Evolutionary conservation across 305 asterid species (phyloP), one percentile per base, ranked within the genome.

Genomic region (Euphrasia arctica): DNA sequence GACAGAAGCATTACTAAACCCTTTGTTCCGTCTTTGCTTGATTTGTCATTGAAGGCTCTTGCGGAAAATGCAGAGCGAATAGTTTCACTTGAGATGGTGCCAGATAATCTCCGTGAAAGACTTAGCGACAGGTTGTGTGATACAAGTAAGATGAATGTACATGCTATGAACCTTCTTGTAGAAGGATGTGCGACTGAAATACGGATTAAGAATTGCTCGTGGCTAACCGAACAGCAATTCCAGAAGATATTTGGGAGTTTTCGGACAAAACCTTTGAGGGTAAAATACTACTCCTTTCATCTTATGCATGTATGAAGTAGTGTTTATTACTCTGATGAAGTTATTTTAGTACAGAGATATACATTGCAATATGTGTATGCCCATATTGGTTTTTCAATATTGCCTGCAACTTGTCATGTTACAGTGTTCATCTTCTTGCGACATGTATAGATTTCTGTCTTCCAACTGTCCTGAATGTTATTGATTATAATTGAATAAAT

Each of bases 121-220:
- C 75, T 91, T 63, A 62, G 77, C 63, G 80, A 86, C 50, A 41
- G 73, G 69, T 65, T 91, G 72, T 88, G 96, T 64, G 82, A 84
- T 79, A 74, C 28, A 18, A 62, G 95, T 51, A 81, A 72, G 71
- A 88, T 91, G 88, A 75, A 77, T 45, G 58, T 57, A 1, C 70
- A 51, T 58, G 61, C 79, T 62, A 62, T 91, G 72, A 62, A 82
- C 51, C 85, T 86, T 68, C 76, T 91, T 54, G 70, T 81, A 39
- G 65, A 77, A 74, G 88, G 89, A 75, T 73, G 82, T 55, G 95
- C 97, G 58, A 81, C 85, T 54, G 88, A 81, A 75, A 76, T 91
- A 74, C 75, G 85, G 54, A 15, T 91, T 58, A 88, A 86, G 74
- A 83, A 88, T 62, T 80, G 83, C 72, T 79, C 95, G 12, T 86